A percentile compares a stretch with the other conserved stretches of the same genome.
These are phyloP conservation scores for Leishmania amazonensis DNA, from an alignment of 208 protist genomes.

Conservation along the genomic window DNA sequence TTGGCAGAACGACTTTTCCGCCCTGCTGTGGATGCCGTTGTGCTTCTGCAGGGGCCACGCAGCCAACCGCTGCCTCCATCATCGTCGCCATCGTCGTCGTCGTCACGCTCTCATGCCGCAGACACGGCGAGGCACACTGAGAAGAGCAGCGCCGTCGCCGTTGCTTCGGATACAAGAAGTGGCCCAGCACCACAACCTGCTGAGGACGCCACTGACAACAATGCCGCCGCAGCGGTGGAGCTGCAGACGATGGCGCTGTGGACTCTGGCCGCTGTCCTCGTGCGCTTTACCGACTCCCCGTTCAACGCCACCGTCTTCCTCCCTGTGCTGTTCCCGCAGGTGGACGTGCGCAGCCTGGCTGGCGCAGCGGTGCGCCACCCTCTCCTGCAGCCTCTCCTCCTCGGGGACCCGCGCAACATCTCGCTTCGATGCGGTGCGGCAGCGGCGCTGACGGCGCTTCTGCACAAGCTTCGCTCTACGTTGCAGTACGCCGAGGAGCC, in stretches of 20 bases:
- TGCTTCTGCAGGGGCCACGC: conserved; percentile 21
- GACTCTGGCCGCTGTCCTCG: conserved; percentile 48
- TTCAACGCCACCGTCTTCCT: conserved; percentile 64
- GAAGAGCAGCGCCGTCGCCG: neutral
- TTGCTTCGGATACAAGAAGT: neutral
- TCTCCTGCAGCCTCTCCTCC: conserved; percentile 73
- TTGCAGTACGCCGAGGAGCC: conserved; percentile 84
- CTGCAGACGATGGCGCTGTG: conserved; percentile 47
- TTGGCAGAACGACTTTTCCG: conserved; percentile 52
- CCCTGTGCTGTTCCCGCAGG: conserved; percentile 68
- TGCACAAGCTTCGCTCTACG: conserved; percentile 58
- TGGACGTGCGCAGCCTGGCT: conserved; percentile 40
- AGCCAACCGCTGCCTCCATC: too few species aligned
- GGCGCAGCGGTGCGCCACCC: conserved; percentile 46
- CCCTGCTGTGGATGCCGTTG: conserved; percentile 37
- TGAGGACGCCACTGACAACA: neutral
- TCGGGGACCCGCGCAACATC: conserved; percentile 16
- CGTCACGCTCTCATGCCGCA: too few species aligned
- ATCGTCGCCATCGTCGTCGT: too few species aligned
- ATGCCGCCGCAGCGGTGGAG: conserved; percentile 16
- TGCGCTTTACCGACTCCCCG: conserved; percentile 55
- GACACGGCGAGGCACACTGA: neutral
- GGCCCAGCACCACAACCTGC: neutral
- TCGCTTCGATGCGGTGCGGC: conserved; percentile 48
- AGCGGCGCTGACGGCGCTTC: conserved; percentile 35